Percentiles rank a stretch among this genome's conserved stretches.
These are phyloP conservation scores for Carallia pectinifolia DNA, from an alignment of 345 rosid species.

Conservation along the genomic window DNA sequence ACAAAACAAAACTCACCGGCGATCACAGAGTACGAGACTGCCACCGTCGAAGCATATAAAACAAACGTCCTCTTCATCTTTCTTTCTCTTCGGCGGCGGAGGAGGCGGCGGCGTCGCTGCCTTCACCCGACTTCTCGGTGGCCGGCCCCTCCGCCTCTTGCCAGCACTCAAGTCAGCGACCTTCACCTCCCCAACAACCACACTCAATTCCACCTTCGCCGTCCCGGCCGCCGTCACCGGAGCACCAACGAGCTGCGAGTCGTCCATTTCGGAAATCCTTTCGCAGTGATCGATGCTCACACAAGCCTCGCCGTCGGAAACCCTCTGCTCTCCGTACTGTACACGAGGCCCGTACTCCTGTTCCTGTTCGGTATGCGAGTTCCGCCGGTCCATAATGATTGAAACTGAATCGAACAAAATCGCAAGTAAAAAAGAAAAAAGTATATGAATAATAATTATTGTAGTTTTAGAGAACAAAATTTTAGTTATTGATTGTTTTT, in stretches of 20 bases:
- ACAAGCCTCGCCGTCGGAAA: conserved; percentile 34
- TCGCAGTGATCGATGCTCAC: conserved; percentile 59
- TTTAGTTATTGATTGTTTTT: too few relatives aligned
- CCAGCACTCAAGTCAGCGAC: conserved; percentile 26
- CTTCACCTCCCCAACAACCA: conserved; percentile 28
- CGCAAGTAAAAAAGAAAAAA: background rate
- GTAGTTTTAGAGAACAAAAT: background rate
- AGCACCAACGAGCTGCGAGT: conserved; percentile 40
- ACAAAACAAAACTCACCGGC: conserved; percentile 50
- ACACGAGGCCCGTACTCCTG: conserved; percentile 21
- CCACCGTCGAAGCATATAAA: conserved; percentile 99
- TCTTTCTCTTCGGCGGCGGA: conserved; percentile 32
- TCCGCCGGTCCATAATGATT: conserved; percentile 32
- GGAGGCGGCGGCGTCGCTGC: conserved; percentile 16
- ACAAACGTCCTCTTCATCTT: conserved; percentile 93
- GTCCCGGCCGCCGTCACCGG: conserved; percentile 20
- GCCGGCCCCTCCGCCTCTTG: conserved; percentile 80
- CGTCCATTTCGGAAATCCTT: conserved; percentile 37
- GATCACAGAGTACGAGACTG: conserved; percentile 94
- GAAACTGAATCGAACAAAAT: conserved; percentile 11
- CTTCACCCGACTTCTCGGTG: conserved; percentile 43
- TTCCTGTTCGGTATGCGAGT: conserved; percentile 33
- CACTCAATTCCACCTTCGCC: background rate
- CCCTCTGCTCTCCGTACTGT: conserved; percentile 2
- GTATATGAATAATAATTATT: background rate